Evolutionary conservation across 139 green algal species (phyloP).

Genomic region (Coccomyxa sp.): DNA sequence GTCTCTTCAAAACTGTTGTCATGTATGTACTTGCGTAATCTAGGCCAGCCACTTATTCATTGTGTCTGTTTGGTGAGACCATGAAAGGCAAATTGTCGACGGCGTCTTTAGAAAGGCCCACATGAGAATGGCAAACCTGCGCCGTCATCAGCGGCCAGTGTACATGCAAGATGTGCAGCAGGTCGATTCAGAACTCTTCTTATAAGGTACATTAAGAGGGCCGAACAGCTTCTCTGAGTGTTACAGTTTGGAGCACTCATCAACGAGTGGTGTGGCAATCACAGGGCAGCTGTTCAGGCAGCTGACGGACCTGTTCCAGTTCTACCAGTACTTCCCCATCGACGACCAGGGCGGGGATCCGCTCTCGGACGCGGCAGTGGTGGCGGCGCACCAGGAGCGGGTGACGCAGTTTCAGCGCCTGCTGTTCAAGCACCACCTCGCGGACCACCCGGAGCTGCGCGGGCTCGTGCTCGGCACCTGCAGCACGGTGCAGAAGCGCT

Average conservation of each 20-base stretch:
- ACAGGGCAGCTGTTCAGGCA: constrained; percentile 66
- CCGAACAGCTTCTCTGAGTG: no score
- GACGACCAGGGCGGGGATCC: constrained; percentile 87
- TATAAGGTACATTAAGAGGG: no score
- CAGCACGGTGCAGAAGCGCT: constrained; percentile 64
- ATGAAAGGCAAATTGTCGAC: no score
- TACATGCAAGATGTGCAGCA: no score
- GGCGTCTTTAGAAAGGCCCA: no score
- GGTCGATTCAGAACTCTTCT: no score
- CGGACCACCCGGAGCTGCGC: constrained; percentile 60
- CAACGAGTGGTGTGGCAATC: not conserved
- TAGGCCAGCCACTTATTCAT: no score
- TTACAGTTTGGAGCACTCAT: not conserved
- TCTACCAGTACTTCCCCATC: constrained; percentile 91
- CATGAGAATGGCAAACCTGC: no score
- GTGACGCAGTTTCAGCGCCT: constrained; percentile 86
- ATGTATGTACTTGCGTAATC: no score
- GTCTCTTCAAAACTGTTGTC: no score
- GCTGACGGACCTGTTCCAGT: constrained; percentile 82
- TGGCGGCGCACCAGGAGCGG: constrained; percentile 59
- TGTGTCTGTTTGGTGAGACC: no score
- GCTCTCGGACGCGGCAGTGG: constrained; percentile 80
- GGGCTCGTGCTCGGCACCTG: constrained; percentile 82
- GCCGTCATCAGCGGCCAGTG: no score
- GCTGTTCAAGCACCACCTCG: constrained; percentile 79